Conservation (phyloP, 2,329 filamentous ascomycete species). For the Myotisia sp. region DNA sequence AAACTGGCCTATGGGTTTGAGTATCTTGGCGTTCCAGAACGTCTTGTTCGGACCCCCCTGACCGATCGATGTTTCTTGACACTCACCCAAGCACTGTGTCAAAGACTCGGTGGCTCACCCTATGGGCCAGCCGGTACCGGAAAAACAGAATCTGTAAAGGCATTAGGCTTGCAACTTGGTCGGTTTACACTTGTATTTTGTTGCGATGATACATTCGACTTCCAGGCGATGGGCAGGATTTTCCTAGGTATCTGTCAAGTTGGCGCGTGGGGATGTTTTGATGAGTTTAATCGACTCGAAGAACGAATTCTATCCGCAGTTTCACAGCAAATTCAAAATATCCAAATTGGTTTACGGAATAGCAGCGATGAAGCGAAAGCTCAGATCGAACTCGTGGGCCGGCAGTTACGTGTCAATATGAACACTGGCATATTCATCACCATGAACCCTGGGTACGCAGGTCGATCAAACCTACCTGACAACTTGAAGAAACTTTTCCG, state of each 20-base stretch:
- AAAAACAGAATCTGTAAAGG: constrained; percentile 98
- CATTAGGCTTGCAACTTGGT: constrained; percentile 86
- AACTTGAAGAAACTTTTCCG: constrained; percentile 99
- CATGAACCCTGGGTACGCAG: constrained; percentile 98
- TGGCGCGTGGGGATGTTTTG: constrained; percentile 98
- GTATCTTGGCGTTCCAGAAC: constrained; percentile 89
- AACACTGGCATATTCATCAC: constrained; percentile 99
- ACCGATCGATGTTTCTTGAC: constrained; percentile 98
- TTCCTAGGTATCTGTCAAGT: constrained; percentile 99
- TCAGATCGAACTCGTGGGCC: constrained; percentile 87
- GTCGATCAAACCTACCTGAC: constrained; percentile 92
- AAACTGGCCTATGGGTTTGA: constrained; percentile 94
- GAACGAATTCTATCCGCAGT: constrained; percentile 96
- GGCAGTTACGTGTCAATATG: constrained; percentile 73
- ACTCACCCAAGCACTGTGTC: constrained; percentile 86
- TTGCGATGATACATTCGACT: constrained; percentile 98
- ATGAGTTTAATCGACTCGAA: constrained; percentile 98
- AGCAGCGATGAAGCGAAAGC: constrained; percentile 65
- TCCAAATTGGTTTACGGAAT: constrained; percentile 86
- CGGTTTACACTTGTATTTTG: constrained; percentile 98
- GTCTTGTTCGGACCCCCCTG: constrained; percentile 87
- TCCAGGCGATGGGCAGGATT: constrained; percentile 98
- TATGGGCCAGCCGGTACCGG: constrained; percentile 96
- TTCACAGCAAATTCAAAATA: constrained; percentile 98
- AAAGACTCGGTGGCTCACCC: constrained; percentile 87